A percentile compares a stretch with the other conserved stretches of the same genome.
Evolutionary conservation across 1,284 basidiomycete species (phyloP).

Genomic region (Phlebopus sp.): DNA sequence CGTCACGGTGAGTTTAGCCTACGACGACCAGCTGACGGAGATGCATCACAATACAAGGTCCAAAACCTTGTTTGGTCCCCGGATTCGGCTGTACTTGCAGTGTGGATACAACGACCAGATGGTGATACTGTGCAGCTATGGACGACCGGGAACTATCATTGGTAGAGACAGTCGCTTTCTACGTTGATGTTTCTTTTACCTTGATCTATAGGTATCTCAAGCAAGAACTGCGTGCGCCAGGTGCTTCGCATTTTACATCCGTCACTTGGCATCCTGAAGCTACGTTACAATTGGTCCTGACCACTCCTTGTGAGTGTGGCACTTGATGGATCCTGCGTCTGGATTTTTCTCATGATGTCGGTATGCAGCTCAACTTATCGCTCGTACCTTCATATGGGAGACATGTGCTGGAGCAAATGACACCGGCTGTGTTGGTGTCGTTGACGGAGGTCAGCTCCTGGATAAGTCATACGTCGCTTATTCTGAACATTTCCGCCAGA

Average conservation of each 20-base stretch:
- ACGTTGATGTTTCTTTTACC: conserved; percentile 9
- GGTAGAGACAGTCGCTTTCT: conserved; percentile 46
- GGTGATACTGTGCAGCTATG: conserved; percentile 91
- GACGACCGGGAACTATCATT: conserved; percentile 95
- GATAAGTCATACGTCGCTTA: conserved; percentile 40
- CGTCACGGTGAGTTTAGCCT: conserved; percentile 88
- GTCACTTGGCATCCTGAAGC: conserved; percentile 89
- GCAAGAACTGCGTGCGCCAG: conserved; percentile 69
- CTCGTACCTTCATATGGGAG: conserved; percentile 75
- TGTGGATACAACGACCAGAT: conserved; percentile 76
- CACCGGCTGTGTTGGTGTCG: conserved; percentile 84
- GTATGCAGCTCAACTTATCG: conserved; percentile 52
- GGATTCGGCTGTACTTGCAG: conserved; percentile 82
- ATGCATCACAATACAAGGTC: conserved; percentile 65
- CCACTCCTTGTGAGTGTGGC: conserved; percentile 56
- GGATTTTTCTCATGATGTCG: conserved; percentile 7
- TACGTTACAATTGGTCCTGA: conserved; percentile 65
- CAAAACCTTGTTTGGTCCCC: conserved; percentile 84
- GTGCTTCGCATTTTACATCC: conserved; percentile 59
- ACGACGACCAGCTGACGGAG: conserved; percentile 39
- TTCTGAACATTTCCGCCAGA: conserved; percentile 39
- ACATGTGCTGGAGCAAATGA: conserved; percentile 74
- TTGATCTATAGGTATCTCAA: conserved; percentile 74
- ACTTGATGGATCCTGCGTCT: neutral
- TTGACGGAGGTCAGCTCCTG: conserved; percentile 77